Percentiles rank a stretch among this genome's conserved stretches.
phyloP scores from a whole-genome alignment of 331 rosid species.

The Telfairia occidentalis region DNA sequence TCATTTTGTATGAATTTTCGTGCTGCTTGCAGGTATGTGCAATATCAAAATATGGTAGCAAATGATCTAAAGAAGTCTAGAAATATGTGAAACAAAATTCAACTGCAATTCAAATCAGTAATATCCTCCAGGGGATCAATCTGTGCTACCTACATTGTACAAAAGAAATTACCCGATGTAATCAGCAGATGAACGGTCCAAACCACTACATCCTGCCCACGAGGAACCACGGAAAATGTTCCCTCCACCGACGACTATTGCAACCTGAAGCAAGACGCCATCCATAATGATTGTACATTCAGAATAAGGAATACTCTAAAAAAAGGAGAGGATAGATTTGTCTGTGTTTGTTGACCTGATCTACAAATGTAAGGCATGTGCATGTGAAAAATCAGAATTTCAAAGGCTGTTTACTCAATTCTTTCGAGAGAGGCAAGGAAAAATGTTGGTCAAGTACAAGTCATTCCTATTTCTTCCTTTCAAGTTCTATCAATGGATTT shows the following conservation, averaged over 20 bases:
- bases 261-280: slow-evolving; percentile 55
- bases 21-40: neutral
- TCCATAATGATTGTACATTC: neutral
- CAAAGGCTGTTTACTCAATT: neutral
- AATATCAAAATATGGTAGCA: neutral
- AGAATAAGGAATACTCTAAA: neutral
- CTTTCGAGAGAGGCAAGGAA: neutral
- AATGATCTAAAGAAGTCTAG: neutral
- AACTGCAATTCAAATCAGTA: neutral
- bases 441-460: neutral
- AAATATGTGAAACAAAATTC: neutral
- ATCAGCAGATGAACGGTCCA: slow-evolving; percentile 95
- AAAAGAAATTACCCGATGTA: slow-evolving; percentile 65
- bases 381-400: neutral
- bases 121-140: neutral
- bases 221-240: slow-evolving; percentile 91
- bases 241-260: slow-evolving; percentile 92
- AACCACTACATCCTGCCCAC: slow-evolving; percentile 82
- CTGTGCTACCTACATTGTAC: neutral
- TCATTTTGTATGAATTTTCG: neutral
- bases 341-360: neutral
- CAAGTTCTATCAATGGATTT: neutral
- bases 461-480: neutral
- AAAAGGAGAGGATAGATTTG: neutral
- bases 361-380: neutral